These are phyloP conservation scores for Hibiscus syriacus DNA, from an alignment of 345 rosid genomes.

Conservation along the genomic window DNA sequence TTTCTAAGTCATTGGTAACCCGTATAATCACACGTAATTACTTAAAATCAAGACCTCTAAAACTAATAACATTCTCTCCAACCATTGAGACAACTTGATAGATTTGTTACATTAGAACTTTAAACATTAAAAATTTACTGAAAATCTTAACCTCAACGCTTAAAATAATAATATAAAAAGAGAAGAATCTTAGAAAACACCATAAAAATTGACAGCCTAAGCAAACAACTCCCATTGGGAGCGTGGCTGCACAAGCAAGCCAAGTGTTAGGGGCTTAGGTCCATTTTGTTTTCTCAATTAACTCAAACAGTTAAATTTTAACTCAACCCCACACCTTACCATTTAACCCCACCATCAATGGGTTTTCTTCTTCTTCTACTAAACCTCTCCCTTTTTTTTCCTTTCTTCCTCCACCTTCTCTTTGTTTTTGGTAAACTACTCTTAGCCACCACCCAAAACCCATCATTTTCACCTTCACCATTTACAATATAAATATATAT, in stretches of 20 bases:
- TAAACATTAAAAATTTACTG: too few species aligned
- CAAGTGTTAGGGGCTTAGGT: constrained; percentile 48
- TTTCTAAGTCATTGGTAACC: too few species aligned
- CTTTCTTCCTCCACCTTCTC: constrained; percentile 16
- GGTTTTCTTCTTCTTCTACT: not conserved
- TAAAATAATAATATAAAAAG: too few species aligned
- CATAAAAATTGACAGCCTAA: constrained; percentile 20
- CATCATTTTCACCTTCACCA: not conserved
- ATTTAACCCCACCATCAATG: not conserved
- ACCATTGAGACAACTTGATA: too few species aligned
- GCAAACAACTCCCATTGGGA: constrained; percentile 41
- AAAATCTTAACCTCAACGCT: too few species aligned
- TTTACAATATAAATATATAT: not conserved
- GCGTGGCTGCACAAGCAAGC: constrained; percentile 75
- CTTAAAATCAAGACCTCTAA: too few species aligned
- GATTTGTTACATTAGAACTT: too few species aligned
- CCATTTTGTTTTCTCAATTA: constrained; percentile 9
- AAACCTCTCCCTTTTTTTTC: not conserved
- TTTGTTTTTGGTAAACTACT: constrained; percentile 64
- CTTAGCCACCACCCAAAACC: constrained; percentile 17
- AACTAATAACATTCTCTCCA: too few species aligned
- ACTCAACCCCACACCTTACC: constrained; percentile 6
- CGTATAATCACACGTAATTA: too few species aligned
- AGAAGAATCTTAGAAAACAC: not conserved
- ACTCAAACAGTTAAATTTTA: constrained; percentile 20